These are phyloP conservation scores for Arctium lappa DNA, from an alignment of 129 eudicot species.

Conservation along the genomic window DNA sequence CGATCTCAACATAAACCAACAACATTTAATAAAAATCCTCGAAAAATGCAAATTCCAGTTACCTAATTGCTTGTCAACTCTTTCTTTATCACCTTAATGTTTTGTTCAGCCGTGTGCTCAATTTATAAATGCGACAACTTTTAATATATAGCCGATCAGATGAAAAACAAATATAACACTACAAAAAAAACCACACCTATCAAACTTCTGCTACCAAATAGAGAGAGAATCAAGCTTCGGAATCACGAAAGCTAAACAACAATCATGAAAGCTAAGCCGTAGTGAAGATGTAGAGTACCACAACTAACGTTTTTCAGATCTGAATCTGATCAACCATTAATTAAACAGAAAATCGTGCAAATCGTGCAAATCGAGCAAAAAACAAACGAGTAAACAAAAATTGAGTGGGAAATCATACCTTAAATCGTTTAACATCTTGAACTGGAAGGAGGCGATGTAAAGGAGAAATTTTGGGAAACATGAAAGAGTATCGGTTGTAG, in stretches of 20 bases:
- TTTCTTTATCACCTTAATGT: background rate
- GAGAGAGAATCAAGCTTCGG: slow-evolving; percentile 19
- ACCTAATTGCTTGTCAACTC: slow-evolving; percentile 1
- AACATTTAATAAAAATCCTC: too few species aligned
- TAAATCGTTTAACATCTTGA: too few species aligned
- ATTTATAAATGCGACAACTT: slow-evolving; percentile 8
- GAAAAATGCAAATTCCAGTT: background rate
- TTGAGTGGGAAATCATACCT: too few species aligned
- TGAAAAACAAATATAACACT: background rate
- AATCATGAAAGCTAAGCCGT: slow-evolving; percentile 14
- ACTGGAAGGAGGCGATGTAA: too few species aligned
- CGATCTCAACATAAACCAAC: background rate
- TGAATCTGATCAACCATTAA: slow-evolving; percentile 17
- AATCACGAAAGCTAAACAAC: slow-evolving; percentile 21
- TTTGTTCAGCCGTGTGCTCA: background rate
- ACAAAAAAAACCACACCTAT: background rate
- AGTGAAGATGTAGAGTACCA: slow-evolving; percentile 14
- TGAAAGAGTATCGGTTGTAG: too few species aligned
- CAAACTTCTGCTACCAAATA: slow-evolving; percentile 5
- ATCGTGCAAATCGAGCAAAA: too few species aligned
- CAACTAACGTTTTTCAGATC: slow-evolving; percentile 28
- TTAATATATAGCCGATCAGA: slow-evolving; percentile 8
- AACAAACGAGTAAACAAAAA: too few species aligned
- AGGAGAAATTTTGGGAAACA: too few species aligned
- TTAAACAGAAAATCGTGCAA: background rate